Conservation (phyloP, 2,329 filamentous ascomycete genomes). For the Venturia oleaginea region DNA sequence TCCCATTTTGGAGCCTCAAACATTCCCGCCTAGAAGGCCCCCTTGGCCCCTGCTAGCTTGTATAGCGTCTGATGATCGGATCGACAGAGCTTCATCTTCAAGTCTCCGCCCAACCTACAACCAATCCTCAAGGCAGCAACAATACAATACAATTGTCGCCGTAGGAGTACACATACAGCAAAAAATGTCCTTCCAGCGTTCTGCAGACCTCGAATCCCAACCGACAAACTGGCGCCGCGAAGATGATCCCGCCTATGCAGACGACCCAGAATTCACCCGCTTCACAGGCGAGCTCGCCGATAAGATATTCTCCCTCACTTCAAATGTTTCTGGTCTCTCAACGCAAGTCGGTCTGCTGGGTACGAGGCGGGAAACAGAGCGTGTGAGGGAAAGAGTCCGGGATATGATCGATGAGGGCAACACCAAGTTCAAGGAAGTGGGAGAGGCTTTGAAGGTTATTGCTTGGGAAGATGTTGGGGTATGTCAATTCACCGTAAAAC, state of each 20-base stretch:
- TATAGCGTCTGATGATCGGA: background rate
- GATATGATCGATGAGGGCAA: constrained; percentile 79
- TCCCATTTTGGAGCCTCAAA: background rate
- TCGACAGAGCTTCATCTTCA: background rate
- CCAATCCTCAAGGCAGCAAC: constrained; percentile 2
- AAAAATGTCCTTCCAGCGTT: constrained; percentile 82
- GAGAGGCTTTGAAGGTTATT: constrained; percentile 83
- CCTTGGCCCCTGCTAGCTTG: background rate
- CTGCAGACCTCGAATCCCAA: constrained; percentile 75
- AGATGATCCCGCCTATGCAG: constrained; percentile 67
- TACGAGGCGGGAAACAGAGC: constrained; percentile 82
- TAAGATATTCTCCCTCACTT: constrained; percentile 80
- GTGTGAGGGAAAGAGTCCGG: constrained; percentile 83
- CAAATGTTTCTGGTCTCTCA: constrained; percentile 75
- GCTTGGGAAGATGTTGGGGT: constrained; percentile 61
- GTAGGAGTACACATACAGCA: constrained; percentile 7
- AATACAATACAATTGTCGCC: background rate
- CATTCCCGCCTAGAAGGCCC: background rate
- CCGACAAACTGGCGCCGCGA: constrained; percentile 57
- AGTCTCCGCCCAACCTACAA: background rate
- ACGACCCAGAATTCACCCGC: constrained; percentile 85
- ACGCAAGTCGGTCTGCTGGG: constrained; percentile 80
- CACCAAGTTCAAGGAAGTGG: constrained; percentile 79
- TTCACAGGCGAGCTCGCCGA: constrained; percentile 77
- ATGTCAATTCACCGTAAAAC: constrained; percentile 45